Base-by-base conservation (phyloP, 1,284 basidiomycete species). In the Stereum hirsutum region DNA sequence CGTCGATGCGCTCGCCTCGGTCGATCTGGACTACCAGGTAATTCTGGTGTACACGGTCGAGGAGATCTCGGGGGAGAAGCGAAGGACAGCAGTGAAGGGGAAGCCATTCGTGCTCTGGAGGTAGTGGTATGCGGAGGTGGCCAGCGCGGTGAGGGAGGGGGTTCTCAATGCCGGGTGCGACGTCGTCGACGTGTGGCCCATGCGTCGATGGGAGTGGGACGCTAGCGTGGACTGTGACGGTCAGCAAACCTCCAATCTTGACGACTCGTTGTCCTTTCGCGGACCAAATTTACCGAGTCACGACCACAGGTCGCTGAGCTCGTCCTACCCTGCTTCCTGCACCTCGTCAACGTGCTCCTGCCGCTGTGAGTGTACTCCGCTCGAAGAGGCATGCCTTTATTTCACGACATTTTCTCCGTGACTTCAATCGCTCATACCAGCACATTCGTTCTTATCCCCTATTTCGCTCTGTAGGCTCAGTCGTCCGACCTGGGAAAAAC, bases 11-110 rank as follows among this genome's bases (percentile, higher is more conserved):
- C 70, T 99, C 26, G 89, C 91, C 0, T 68, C 83, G 1, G 88
- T 99, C 27, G 93, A 91, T 56, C 66, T 96, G 31, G 96, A 99
- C 62, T 96, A 99, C 61, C 90, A 95, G 51, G 75, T 77, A 5
- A 89, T 96, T 56, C 70, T 99, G 4, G 96, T 95, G 0, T 61
- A 74, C 43, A 86, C 89, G 0, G 64, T 93, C 5, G 68, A 65
- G 4, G 76, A 72, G 21, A 98, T 99, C 48, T 76, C 93, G 0
- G 62, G 61, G 30, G 87, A 96, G 57, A 99, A 99, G 60, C 81
- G 86, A 0, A 81, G 79, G 1, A 97, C 99, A 43, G 78, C 82
- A 11, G 75, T 89, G 41, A 53, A 56, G 1, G 76, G 73, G 1
- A 81, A 73, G 39, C 74, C 89, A 0, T 82, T 95, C 46, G 68